Evolutionary conservation across 2,329 filamentous ascomycete species (phyloP), one percentile per base, ranked within the genome.

Genomic region (Chaetomium olivaceum): DNA sequence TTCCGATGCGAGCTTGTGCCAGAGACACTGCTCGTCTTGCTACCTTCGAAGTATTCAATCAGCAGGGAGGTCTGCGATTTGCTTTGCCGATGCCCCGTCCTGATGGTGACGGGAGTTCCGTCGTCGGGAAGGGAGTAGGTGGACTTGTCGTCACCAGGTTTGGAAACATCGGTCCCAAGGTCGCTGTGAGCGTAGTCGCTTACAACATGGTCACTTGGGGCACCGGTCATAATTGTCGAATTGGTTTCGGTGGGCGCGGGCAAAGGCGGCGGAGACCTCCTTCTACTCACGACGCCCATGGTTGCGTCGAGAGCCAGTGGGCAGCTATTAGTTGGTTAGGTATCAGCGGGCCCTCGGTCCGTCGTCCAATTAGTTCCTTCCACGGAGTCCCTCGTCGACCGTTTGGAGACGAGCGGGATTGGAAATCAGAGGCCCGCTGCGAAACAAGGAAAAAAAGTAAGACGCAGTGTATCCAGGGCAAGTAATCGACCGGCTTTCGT

Each of bases 11-110:
- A 82, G 72, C 82, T 83, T 64, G 85, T 80, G 51, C 79, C 76
- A n/a, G 79, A 76, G 69, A 82, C 81, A 64, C 83, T 78, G 63
- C 75, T 74, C 52, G 72, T 66, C 77, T 91, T 93, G 69, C 89
- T 87, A 71, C 88, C 91, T 79, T 97, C 93, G 74, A 96, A 97
- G 78, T 96, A 97, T 80, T 97, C 93, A 74, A 97, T 97, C 73
- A 97, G 83, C 71, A 97, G 83, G 64, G 92, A 96, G 46, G 93
- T 96, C 80, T 96, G 93, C 55, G 92, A 96, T 72, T 86, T 80
- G 74, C 81, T 85, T 68, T 81, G 74, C 70, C 79, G 81, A 75
- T 86, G 84, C 73, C 86, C 83, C 67, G 94, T 97, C 75, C 90
- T 89, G 77, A 99, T 96, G 67, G 92, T 98, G 74, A 99, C 89